phyloP scores from a whole-genome alignment of 495 filamentous ascomycete species.

The Tuber melanosporum region DNA sequence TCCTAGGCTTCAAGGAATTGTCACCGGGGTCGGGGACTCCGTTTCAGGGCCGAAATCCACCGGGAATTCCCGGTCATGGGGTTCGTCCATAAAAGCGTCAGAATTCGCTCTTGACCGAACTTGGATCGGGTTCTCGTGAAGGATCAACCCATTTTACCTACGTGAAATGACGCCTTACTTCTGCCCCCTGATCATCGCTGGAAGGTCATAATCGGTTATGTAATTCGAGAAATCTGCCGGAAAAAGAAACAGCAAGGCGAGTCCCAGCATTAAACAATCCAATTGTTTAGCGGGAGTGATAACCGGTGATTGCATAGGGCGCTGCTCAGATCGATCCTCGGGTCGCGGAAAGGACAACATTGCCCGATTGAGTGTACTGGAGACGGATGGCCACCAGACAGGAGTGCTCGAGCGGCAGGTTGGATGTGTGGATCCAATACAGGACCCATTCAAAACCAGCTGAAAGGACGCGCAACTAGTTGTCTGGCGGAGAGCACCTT shows the following conservation, averaged over 20 bases:
- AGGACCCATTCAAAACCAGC: neutral
- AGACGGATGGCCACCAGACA: neutral
- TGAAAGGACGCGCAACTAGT: neutral
- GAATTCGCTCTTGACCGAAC: neutral
- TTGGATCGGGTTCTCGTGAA: neutral
- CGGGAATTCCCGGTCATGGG: neutral
- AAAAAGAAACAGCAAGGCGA: neutral
- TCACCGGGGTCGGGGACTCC: neutral
- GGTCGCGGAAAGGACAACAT: neutral
- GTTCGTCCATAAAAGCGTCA: neutral
- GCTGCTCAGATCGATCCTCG: neutral
- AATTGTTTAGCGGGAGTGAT: slow-evolving; percentile 1
- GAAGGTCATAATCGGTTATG: neutral
- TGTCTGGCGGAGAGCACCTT: neutral
- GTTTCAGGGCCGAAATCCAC: neutral
- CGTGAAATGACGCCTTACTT: neutral
- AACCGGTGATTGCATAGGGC: neutral
- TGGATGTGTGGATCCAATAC: neutral
- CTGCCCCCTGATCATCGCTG: neutral
- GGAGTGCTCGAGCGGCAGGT: neutral
- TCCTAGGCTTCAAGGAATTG: neutral
- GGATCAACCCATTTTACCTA: neutral
- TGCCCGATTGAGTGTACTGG: neutral
- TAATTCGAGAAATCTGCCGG: neutral
- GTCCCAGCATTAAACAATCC: neutral